Evolutionary conservation across 306 rosid species (phyloP).

Genomic region (Cucumis melo): DNA sequence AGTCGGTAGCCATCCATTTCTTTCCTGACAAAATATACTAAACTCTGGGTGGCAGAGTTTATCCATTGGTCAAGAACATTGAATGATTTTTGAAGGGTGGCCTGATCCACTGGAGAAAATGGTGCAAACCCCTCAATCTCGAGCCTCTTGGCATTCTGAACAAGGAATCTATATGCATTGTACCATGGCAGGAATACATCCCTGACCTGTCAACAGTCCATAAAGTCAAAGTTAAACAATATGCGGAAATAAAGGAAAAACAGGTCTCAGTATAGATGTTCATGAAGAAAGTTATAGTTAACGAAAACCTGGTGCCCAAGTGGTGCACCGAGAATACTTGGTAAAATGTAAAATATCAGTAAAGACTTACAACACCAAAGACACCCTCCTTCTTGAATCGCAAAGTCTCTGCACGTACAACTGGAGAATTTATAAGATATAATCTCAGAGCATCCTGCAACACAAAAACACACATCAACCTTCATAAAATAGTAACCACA

Average conservation of each 20-base stretch:
- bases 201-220: slow-evolving; percentile 44
- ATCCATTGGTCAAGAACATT: slow-evolving; percentile 98
- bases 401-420: slow-evolving; percentile 88
- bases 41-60: slow-evolving; percentile 90
- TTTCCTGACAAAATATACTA: slow-evolving; percentile 74
- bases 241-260: background rate
- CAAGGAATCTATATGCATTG: slow-evolving; percentile 92
- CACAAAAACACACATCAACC: background rate
- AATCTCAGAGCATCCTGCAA: slow-evolving; percentile 79
- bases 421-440: slow-evolving; percentile 90
- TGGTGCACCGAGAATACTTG: background rate
- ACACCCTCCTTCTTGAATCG: slow-evolving; percentile 97
- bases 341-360: background rate
- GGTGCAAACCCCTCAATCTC: slow-evolving; percentile 71
- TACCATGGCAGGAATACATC: slow-evolving; percentile 98
- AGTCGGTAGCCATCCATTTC: slow-evolving; percentile 91
- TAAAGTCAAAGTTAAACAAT: background rate
- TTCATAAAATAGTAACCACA: background rate
- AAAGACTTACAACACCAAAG: slow-evolving; percentile 80
- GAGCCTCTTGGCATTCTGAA: slow-evolving; percentile 85
- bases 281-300: background rate
- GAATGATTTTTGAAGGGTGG: slow-evolving; percentile 55
- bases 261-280: background rate
- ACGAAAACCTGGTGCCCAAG: background rate
- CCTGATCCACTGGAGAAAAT: slow-evolving; percentile 53